phyloP scores from a whole-genome alignment of 192 early-diverging fungal species.

The Backusella liffmaniae region DNA sequence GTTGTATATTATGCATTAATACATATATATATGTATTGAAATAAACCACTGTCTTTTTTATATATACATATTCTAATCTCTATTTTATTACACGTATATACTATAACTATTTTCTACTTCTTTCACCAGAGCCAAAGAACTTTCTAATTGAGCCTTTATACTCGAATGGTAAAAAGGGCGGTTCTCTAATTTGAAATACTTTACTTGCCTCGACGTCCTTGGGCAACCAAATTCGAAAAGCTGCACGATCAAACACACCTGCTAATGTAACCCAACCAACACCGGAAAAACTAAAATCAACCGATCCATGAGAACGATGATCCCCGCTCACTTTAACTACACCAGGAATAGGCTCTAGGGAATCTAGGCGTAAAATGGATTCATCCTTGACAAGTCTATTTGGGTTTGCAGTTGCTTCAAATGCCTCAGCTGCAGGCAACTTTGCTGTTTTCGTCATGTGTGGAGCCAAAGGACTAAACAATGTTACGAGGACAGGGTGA shows the following conservation, averaged over 20 bases:
- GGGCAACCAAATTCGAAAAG: slow-evolving; percentile 51
- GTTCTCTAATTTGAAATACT: slow-evolving; percentile 41
- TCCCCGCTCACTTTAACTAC: slow-evolving; percentile 41
- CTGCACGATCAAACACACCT: slow-evolving; percentile 49
- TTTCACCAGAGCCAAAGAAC: slow-evolving; percentile 34
- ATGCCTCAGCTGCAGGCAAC: slow-evolving; percentile 25
- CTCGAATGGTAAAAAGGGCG: slow-evolving; percentile 67
- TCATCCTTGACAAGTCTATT: slow-evolving; percentile 34
- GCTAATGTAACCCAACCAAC: slow-evolving; percentile 64
- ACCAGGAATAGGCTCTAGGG: slow-evolving; percentile 34
- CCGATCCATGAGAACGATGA: slow-evolving; percentile 42
- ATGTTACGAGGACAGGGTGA: slow-evolving; percentile 49
- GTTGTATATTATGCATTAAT: not conserved
- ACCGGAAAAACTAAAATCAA: slow-evolving; percentile 61
- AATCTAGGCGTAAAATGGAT: slow-evolving; percentile 31
- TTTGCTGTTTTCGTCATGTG: slow-evolving; percentile 57
- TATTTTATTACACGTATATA: not conserved
- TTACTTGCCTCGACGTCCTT: slow-evolving; percentile 26
- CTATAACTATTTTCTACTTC: slow-evolving; percentile 3
- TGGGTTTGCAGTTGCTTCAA: slow-evolving; percentile 21
- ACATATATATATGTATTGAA: not conserved
- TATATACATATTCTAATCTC: not conserved
- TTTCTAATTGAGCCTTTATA: slow-evolving; percentile 42
- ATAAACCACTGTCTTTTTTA: not conserved
- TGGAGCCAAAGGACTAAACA: slow-evolving; percentile 50